Percentiles rank a stretch among this genome's conserved stretches.
Evolutionary conservation across 2,329 filamentous ascomycete genomes (phyloP).

Genomic region (Myriosclerotinia scirpicola): DNA sequence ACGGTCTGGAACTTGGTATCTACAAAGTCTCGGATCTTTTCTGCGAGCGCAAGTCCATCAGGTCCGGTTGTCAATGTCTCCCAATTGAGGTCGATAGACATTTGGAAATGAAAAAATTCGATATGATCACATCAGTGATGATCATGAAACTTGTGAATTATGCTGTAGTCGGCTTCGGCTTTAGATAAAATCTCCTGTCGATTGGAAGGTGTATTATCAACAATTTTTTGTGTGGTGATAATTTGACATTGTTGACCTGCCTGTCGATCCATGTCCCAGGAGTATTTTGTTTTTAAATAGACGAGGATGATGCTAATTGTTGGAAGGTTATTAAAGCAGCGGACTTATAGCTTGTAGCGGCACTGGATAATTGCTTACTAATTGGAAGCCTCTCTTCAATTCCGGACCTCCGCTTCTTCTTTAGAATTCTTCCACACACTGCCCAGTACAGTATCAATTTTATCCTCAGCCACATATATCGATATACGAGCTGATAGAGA

Average conservation of each 20-base stretch:
- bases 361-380: background rate
- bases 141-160: background rate
- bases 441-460: background rate
- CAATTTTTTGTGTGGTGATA: background rate
- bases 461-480: background rate
- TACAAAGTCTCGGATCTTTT: constrained; percentile 87
- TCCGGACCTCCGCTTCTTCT: background rate
- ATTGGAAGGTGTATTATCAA: background rate
- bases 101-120: constrained; percentile 44
- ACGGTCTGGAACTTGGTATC: constrained; percentile 95
- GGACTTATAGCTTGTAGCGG: background rate
- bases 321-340: constrained; percentile 1
- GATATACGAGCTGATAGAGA: constrained; percentile 3
- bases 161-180: background rate
- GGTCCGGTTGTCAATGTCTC: constrained; percentile 84
- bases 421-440: background rate
- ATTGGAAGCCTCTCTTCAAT: too few species aligned
- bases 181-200: background rate
- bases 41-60: constrained; percentile 81
- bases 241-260: background rate
- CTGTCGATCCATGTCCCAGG: background rate
- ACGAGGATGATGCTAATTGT: background rate
- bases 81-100: constrained; percentile 99
- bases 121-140: background rate
- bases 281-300: constrained; percentile 2